Percentiles rank a stretch among this genome's conserved stretches.
Conservation (phyloP, 2,329 filamentous ascomycete genomes). For the Epicoccum nigrum region DNA sequence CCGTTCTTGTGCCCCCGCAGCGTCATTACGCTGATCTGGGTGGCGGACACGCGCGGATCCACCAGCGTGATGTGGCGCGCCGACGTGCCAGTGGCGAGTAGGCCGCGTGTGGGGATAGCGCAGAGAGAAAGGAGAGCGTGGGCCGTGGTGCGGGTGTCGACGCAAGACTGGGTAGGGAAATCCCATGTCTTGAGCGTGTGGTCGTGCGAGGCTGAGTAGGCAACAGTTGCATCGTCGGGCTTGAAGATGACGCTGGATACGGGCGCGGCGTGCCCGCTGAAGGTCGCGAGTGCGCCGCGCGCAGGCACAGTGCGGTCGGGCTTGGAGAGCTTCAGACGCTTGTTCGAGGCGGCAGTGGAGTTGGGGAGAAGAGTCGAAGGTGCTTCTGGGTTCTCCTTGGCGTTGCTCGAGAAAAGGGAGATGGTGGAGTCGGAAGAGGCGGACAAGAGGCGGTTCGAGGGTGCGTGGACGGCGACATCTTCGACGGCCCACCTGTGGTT, state of each 20-base stretch:
- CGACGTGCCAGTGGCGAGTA: slow-evolving; percentile 77
- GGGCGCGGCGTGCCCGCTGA: slow-evolving; percentile 73
- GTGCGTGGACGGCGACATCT: slow-evolving; percentile 73
- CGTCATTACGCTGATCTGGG: slow-evolving; percentile 83
- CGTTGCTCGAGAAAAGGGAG: slow-evolving; percentile 87
- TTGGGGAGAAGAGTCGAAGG: slow-evolving; percentile 72
- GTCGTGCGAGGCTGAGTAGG: slow-evolving; percentile 90
- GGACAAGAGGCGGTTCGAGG: slow-evolving; percentile 79
- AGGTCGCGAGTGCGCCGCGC: slow-evolving; percentile 77
- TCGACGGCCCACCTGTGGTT: slow-evolving; percentile 80
- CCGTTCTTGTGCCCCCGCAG: slow-evolving; percentile 85
- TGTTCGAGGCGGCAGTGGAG: slow-evolving; percentile 66
- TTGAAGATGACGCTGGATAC: slow-evolving; percentile 87
- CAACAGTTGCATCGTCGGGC: slow-evolving; percentile 81
- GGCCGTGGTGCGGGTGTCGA: slow-evolving; percentile 82
- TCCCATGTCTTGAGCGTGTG: slow-evolving; percentile 92
- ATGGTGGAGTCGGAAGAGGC: slow-evolving; percentile 82
- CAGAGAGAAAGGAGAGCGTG: slow-evolving; percentile 82
- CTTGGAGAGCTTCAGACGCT: slow-evolving; percentile 74
- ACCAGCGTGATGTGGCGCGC: slow-evolving; percentile 90
- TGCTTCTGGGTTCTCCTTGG: slow-evolving; percentile 75
- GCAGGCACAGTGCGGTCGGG: slow-evolving; percentile 68
- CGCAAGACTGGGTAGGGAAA: slow-evolving; percentile 76
- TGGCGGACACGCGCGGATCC: slow-evolving; percentile 81
- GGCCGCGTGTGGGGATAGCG: slow-evolving; percentile 69